These are phyloP conservation scores for Didymellaceae sp. DNA, from an alignment of 2,329 filamentous ascomycete species.

Conservation along the genomic window DNA sequence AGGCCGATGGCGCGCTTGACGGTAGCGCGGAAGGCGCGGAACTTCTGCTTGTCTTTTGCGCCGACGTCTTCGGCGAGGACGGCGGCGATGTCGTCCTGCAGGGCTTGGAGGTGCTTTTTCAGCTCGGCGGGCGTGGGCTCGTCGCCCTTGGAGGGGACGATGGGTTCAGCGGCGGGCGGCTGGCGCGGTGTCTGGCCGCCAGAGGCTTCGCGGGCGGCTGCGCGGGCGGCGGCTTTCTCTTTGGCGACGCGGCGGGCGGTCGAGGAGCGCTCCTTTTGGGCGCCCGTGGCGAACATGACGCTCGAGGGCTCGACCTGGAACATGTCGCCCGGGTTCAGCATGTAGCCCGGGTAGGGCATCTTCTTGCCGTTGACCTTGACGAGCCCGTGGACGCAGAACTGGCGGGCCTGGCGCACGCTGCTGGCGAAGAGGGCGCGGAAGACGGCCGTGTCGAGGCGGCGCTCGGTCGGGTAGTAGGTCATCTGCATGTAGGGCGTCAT, in stretches of 20 bases:
- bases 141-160: constrained; percentile 21
- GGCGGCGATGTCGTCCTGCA: constrained; percentile 61
- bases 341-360: constrained; percentile 93
- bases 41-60: constrained; percentile 75
- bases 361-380: constrained; percentile 97
- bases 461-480: constrained; percentile 89
- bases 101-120: constrained; percentile 43
- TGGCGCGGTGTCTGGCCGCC: constrained; percentile 27
- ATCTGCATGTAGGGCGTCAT: constrained; percentile 94
- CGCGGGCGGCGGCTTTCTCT: constrained; percentile 39
- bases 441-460: constrained; percentile 90
- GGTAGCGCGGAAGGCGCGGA: constrained; percentile 73
- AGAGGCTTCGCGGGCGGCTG: constrained; percentile 30
- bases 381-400: constrained; percentile 90
- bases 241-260: constrained; percentile 39
- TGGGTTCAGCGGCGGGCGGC: constrained; percentile 2
- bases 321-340: constrained; percentile 96
- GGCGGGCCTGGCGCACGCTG: constrained; percentile 88
- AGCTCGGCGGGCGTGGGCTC: constrained; percentile 41
- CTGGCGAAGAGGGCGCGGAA: constrained; percentile 94
- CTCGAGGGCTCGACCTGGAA: constrained; percentile 92
- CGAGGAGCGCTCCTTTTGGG: constrained; percentile 61
- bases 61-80: constrained; percentile 65
- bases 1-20: constrained; percentile 69
- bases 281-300: constrained; percentile 87